These are phyloP conservation scores for Termitomyces sp. DNA, from an alignment of 1,284 basidiomycete genomes.

Conservation along the genomic window DNA sequence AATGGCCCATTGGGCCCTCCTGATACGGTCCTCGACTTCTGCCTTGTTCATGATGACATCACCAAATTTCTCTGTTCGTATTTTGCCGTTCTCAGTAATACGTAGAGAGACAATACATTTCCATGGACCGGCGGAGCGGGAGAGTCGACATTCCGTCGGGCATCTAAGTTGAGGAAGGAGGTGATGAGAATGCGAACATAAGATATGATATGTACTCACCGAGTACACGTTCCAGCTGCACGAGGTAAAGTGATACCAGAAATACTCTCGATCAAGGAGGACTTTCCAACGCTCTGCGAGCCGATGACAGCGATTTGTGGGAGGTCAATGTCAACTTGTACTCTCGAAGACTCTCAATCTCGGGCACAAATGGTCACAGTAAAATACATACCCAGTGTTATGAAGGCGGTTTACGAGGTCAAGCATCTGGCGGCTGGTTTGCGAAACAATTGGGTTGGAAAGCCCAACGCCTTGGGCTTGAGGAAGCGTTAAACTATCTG, in stretches of 20 bases:
- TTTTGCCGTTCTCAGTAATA: constrained; percentile 40
- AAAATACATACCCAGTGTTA: constrained; percentile 19
- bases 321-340: constrained; percentile 62
- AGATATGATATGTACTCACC: constrained; percentile 31
- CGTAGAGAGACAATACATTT: constrained; percentile 56
- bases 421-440: constrained; percentile 20
- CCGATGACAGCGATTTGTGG: constrained; percentile 68
- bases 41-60: constrained; percentile 42
- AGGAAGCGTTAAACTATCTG: background rate
- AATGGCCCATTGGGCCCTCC: constrained; percentile 67
- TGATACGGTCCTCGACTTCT: constrained; percentile 60
- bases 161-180: constrained; percentile 39
- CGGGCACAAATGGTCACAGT: background rate
- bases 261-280: constrained; percentile 70
- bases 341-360: constrained; percentile 31
- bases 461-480: constrained; percentile 23
- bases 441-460: constrained; percentile 20
- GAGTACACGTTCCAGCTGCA: constrained; percentile 57
- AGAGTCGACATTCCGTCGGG: constrained; percentile 64
- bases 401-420: constrained; percentile 25
- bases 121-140: constrained; percentile 46
- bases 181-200: background rate
- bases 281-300: constrained; percentile 67
- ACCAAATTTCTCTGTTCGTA: constrained; percentile 48
- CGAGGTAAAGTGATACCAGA: constrained; percentile 67